Evolutionary conservation across 2,329 filamentous ascomycete genomes (phyloP), one percentile per base, ranked within the genome.

Genomic region (Paraphaeosphaeria minitans): DNA sequence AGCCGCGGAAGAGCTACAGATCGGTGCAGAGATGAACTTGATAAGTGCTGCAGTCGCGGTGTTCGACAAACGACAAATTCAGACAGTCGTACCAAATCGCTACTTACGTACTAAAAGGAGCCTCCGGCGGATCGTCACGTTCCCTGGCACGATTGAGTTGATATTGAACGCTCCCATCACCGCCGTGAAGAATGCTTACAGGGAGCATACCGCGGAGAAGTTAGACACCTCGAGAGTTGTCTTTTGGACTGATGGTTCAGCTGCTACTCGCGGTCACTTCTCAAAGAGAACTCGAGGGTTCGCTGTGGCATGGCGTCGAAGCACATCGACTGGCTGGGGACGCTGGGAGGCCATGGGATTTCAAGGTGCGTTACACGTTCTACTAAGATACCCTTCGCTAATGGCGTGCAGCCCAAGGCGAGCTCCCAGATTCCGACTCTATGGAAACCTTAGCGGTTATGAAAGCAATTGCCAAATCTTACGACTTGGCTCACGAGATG

Each of bases 181-280:
- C 22, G 62, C 62, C 4, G 22, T 60, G 3, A 8, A 42, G 2
- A 29, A 53, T 12, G 59, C 59, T 2, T 64, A 62, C 29, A 27
- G 53, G n/a, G 62, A 64, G 37, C 60, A 60, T 21, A 58, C 57
- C 3, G 21, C 13, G 9, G 48, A 39, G 5, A 53, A 46, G 27
- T 46, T 49, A 12, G 50, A 59, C 14, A 5, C 27, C 1, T 39
- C 22, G 2, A 53, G 59, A 9, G 22, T 64, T 2, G 62, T 62
- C 1, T n/a, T 64, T 8, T 62, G 55, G 55, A 60, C 59, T 4
- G 62, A 64, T 43, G 62, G 48, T 5, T 60, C 58, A 16, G 56
- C 37, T 19, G 33, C 33, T 14, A 35, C n/a, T n/a, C n/a, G 33
- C 27, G 14, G 56, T 37, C n/a, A 6, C n/a, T 16, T 22, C 24